phyloP scores from a whole-genome alignment of 192 early-diverging fungal genomes.

The Chytriomyces confervae region DNA sequence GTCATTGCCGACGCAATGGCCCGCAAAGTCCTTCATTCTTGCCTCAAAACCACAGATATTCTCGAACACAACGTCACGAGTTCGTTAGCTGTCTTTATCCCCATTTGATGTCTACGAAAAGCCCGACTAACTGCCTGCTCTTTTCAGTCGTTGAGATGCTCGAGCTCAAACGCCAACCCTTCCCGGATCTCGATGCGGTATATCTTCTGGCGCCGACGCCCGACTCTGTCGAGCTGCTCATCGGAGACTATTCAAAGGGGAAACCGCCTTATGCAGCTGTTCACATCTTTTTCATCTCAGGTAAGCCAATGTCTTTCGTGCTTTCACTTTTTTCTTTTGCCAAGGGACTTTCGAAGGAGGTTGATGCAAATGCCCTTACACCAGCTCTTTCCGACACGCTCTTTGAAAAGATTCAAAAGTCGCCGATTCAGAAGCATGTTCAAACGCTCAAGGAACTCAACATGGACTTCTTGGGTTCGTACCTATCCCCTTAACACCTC shows the following conservation, averaged over 20 bases:
- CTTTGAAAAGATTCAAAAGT: conserved; percentile 66
- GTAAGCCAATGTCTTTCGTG: conserved; percentile 12
- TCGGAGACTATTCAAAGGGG: conserved; percentile 55
- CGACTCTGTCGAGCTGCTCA: conserved; percentile 53
- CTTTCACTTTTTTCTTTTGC: conserved; percentile 15
- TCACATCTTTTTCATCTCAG: conserved; percentile 50
- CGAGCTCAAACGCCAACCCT: conserved; percentile 52
- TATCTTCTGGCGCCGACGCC: conserved; percentile 61
- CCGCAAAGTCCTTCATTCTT: conserved; percentile 44
- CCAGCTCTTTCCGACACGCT: conserved; percentile 70
- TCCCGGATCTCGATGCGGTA: conserved; percentile 59
- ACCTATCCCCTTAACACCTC: neutral
- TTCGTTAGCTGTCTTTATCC: conserved; percentile 22
- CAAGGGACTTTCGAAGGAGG: conserved; percentile 1
- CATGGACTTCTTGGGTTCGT: conserved; percentile 81
- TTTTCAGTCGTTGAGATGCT: conserved; percentile 58
- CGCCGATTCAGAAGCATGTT: conserved; percentile 55
- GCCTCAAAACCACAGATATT: conserved; percentile 39
- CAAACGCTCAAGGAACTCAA: conserved; percentile 76
- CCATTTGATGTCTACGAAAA: neutral
- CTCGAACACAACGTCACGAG: conserved; percentile 55
- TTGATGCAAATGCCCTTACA: neutral
- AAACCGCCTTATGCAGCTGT: conserved; percentile 56
- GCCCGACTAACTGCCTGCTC: neutral
- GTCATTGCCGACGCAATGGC: conserved; percentile 51